A percentile compares a stretch with the other conserved stretches of the same genome.
These are phyloP conservation scores for Poteriospumella lacustris DNA, from an alignment of 108 stramenopile genomes.

Conservation along the genomic window DNA sequence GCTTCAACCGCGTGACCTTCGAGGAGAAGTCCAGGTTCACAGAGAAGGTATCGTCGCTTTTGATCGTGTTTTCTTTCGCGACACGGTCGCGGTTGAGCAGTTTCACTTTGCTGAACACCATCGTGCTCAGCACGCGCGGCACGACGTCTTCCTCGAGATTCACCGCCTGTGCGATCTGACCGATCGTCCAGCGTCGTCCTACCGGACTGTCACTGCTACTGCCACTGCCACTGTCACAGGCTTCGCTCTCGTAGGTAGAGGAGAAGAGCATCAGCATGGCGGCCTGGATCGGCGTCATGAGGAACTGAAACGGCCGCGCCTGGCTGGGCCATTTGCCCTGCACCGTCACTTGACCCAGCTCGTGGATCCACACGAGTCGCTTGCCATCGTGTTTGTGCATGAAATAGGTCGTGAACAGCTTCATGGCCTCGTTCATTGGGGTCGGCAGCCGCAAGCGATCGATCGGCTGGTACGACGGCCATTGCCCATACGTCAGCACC, in stretches of 20 bases:
- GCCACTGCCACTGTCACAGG: too few species aligned
- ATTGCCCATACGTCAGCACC: slow-evolving; percentile 94
- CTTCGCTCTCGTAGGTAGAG: slow-evolving; percentile 29
- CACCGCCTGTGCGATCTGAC: too few species aligned
- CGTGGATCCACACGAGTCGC: slow-evolving; percentile 58
- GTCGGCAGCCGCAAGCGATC: slow-evolving; percentile 71
- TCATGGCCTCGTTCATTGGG: slow-evolving; percentile 80
- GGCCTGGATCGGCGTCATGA: slow-evolving; percentile 94
- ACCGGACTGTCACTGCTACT: too few species aligned
- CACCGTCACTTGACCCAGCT: slow-evolving; percentile 85
- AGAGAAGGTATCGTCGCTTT: too few species aligned
- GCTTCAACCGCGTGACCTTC: too few species aligned
- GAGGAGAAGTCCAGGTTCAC: too few species aligned
- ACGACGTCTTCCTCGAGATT: slow-evolving; percentile 64
- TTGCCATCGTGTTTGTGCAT: slow-evolving; percentile 55
- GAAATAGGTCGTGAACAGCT: slow-evolving; percentile 76
- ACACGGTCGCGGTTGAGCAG: slow-evolving; percentile 70
- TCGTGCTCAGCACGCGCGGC: too few species aligned
- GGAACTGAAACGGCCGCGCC: slow-evolving; percentile 84
- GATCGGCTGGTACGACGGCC: slow-evolving; percentile 90
- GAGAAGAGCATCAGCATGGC: slow-evolving; percentile 74
- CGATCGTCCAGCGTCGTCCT: slow-evolving; percentile 70
- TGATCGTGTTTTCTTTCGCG: too few species aligned
- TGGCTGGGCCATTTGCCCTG: slow-evolving; percentile 78
- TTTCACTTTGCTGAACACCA: slow-evolving; percentile 85